Base-by-base conservation (phyloP, 495 filamentous ascomycete genomes). In the Chaetomium cochliodes region DNA sequence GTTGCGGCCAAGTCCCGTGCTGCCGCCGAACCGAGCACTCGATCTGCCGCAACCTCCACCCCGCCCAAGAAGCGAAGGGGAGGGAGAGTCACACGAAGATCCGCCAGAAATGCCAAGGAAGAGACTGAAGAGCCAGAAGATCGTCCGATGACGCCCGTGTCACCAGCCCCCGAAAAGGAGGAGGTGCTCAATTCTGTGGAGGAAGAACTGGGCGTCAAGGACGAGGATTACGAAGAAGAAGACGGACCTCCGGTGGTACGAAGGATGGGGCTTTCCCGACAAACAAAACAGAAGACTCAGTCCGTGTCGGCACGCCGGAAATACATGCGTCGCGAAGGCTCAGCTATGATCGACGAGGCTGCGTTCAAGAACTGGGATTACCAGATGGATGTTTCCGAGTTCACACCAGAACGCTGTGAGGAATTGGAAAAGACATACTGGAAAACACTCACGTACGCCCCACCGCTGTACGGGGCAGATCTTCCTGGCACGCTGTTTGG, bases 401-500 rank as follows among this genome's bases (percentile, higher is more conserved):
- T 88, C 72, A 96, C 93, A 0, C 81, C 87, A 0, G 93, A 98
- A 73, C 82, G 94, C 65, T 97, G 94, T 72, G 90, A 93, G 54
- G 96, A 98, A 76, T 81, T 98, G 5, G 94, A 98, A 77, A 87
- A 89, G 28, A 86, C 86, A 58, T 98, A 98, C 74, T 98, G 94
- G 94, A 96, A 92, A 78, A 93, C 90, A 2, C 81, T 98, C 60
- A 97, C 92, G 56, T 98, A 91, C 77, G 96, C 92, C 65, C 90
- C 90, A 54, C 94, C 94, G 0, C 84, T 98, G 77, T 98, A 98
- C 69, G 94, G 96, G 39, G 94, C 96, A 11, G 94, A 98, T 78
- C 93, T 98, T 84, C 90, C 91, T 44, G 94, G 94, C 26, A 96
- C 92, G 4, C 82, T 98, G n/a, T 98, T 98, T 70, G 89, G 94